Evolutionary conservation across 768 basidiomycete species (phyloP).

Genomic region (Mycena vitilis): DNA sequence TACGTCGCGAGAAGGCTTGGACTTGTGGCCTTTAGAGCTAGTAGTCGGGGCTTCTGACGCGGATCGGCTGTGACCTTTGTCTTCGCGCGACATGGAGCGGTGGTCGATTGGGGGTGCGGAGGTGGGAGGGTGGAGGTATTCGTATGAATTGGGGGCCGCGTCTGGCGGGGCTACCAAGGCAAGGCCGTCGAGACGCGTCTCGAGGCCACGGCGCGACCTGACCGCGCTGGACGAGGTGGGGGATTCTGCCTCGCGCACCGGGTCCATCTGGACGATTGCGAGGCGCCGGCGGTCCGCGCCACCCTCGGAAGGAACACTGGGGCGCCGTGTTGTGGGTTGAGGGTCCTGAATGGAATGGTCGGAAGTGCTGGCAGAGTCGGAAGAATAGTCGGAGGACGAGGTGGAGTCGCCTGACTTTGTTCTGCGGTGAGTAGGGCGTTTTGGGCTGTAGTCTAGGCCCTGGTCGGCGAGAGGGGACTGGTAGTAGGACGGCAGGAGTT

Average conservation of each 20-base stretch:
- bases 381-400: slow-evolving; percentile 64
- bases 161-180: slow-evolving; percentile 82
- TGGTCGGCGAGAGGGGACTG: slow-evolving; percentile 63
- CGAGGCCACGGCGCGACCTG: slow-evolving; percentile 54
- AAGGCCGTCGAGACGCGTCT: slow-evolving; percentile 59
- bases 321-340: slow-evolving; percentile 51
- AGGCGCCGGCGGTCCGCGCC: slow-evolving; percentile 73
- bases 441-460: slow-evolving; percentile 39
- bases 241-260: slow-evolving; percentile 42
- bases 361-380: slow-evolving; percentile 47
- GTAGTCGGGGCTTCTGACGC: slow-evolving; percentile 56
- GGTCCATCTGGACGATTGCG: slow-evolving; percentile 74
- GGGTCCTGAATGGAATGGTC: slow-evolving; percentile 36
- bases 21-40: slow-evolving; percentile 36
- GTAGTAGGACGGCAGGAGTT: slow-evolving; percentile 64
- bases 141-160: slow-evolving; percentile 64
- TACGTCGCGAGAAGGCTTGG: slow-evolving; percentile 50
- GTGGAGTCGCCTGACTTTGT: slow-evolving; percentile 47
- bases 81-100: slow-evolving; percentile 32
- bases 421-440: slow-evolving; percentile 5
- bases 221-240: slow-evolving; percentile 45
- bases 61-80: slow-evolving; percentile 56
- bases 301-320: slow-evolving; percentile 67
- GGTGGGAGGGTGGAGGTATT: slow-evolving; percentile 64
- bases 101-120: slow-evolving; percentile 55